Percentiles rank a stretch among this genome's conserved stretches.
Conservation (phyloP, 176 grass and related monocot genomes). For the Lolium rigidum region DNA sequence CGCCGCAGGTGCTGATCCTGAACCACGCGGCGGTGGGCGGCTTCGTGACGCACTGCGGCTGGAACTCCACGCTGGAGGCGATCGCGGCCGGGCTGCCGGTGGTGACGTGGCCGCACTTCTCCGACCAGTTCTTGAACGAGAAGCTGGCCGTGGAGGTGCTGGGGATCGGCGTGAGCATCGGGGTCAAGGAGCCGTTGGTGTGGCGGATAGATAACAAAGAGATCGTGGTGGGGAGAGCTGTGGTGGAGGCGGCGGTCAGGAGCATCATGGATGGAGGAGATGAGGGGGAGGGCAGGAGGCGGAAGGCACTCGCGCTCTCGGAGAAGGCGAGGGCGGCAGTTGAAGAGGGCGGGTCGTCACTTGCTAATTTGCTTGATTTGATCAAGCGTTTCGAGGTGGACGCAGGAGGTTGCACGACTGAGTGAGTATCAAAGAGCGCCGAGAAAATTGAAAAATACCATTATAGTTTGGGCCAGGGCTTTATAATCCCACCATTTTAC, state of each 20-base stretch:
- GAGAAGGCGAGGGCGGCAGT: conserved; percentile 27
- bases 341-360: conserved; percentile 41
- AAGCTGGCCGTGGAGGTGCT: conserved; percentile 75
- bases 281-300: conserved; percentile 47
- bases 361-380: conserved; percentile 34
- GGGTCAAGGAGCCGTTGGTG: conserved; percentile 32
- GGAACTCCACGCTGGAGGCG: conserved; percentile 81
- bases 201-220: background rate
- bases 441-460: no score
- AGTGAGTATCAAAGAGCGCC: background rate
- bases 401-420: background rate
- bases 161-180: conserved; percentile 54
- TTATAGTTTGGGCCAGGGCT: no score
- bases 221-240: conserved; percentile 21
- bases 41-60: conserved; percentile 93
- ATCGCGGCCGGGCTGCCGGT: conserved; percentile 52
- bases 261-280: conserved; percentile 47
- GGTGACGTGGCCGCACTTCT: conserved; percentile 64
- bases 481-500: no score
- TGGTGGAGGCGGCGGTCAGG: conserved; percentile 38
- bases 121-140: conserved; percentile 74
- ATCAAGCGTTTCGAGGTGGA: conserved; percentile 14
- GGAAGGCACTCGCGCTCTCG: background rate
- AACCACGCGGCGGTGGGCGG: conserved; percentile 53
- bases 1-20: conserved; percentile 69